Evolutionary conservation across 164 flowering plant genomes (phyloP), one percentile per base, ranked within the genome.

Genomic region (Stephania yunnanensis): DNA sequence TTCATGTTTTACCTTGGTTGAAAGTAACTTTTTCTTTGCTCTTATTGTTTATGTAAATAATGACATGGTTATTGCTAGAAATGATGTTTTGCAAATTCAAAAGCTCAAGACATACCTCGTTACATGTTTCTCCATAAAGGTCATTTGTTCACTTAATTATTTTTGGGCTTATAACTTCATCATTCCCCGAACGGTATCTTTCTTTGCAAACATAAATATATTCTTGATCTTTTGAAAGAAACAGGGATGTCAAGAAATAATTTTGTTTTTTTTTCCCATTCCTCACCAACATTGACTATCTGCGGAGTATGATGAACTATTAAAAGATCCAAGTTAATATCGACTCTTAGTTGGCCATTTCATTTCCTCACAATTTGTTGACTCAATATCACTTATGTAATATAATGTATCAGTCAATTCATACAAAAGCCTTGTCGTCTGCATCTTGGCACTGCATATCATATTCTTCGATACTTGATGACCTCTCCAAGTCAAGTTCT

Each of bases 341-440:
- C 70, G 46, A 15, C 36, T 46, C 2, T 31, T 29, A n/a, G 46
- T 68, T 13, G 46, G 36, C 0, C 42, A n/a, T 20, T n/a, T 68
- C 15, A 68, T 68, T 2, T 68, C 19, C 46, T 71, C 6, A 46
- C 63, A 7, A 17, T 71, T 1, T 48, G 63, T 20, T 0, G 44
- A 22, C 73, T 44, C 12, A 36, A 71, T n/a, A 71, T 71, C 29
- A n/a, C 12, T 71, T 71, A 48, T 71, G 44, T 63, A 13, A n/a
- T 71, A 6, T 3, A 71, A 10, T 25, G 20, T 11, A 17, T 71
- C 3, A 71, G 42, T 19, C 61, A 71, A 12, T 71, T 71, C 42
- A 50, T 71, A 42, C 55, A 50, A 5, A 6, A 10, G 12, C 72
- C 72, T 46, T 29, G 4, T 7, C 7, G 2, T 17, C 30, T 25